These are phyloP conservation scores for Macrolepiota fuliginosa DNA, from an alignment of 768 basidiomycete genomes.

Conservation along the genomic window DNA sequence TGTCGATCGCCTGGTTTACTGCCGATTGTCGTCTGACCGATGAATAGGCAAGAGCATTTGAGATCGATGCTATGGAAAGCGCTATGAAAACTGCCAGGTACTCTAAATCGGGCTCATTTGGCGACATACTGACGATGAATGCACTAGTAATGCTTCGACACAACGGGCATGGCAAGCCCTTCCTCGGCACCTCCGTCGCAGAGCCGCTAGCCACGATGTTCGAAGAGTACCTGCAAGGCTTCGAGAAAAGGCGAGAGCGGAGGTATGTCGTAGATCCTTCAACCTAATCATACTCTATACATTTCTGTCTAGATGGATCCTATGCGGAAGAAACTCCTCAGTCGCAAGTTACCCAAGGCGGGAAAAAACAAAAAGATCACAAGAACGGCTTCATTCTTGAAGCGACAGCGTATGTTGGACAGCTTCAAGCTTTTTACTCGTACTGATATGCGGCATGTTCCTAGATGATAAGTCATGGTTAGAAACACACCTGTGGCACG, in stretches of 20 bases:
- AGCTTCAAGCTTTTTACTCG: background rate
- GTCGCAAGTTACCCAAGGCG: slow-evolving; percentile 54
- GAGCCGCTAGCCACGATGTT: slow-evolving; percentile 94
- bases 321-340: slow-evolving; percentile 31
- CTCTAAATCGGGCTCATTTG: slow-evolving; percentile 8
- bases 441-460: background rate
- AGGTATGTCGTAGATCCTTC: slow-evolving; percentile 46
- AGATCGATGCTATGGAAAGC: slow-evolving; percentile 87
- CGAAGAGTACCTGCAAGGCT: slow-evolving; percentile 86
- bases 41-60: slow-evolving; percentile 75
- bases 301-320: slow-evolving; percentile 42
- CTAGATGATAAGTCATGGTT: slow-evolving; percentile 89
- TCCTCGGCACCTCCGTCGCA: slow-evolving; percentile 84
- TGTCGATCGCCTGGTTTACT: slow-evolving; percentile 16
- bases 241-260: slow-evolving; percentile 75
- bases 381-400: slow-evolving; percentile 59
- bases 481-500: slow-evolving; percentile 96
- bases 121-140: background rate
- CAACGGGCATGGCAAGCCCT: slow-evolving; percentile 91
- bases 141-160: slow-evolving; percentile 60
- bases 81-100: slow-evolving; percentile 83
- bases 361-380: slow-evolving; percentile 60
- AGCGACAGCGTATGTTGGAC: slow-evolving; percentile 64
- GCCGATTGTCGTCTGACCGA: background rate
- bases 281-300: background rate